Evolutionary conservation across 2,329 filamentous ascomycete species (phyloP).

Genomic region (Trichoderma aggressivum): DNA sequence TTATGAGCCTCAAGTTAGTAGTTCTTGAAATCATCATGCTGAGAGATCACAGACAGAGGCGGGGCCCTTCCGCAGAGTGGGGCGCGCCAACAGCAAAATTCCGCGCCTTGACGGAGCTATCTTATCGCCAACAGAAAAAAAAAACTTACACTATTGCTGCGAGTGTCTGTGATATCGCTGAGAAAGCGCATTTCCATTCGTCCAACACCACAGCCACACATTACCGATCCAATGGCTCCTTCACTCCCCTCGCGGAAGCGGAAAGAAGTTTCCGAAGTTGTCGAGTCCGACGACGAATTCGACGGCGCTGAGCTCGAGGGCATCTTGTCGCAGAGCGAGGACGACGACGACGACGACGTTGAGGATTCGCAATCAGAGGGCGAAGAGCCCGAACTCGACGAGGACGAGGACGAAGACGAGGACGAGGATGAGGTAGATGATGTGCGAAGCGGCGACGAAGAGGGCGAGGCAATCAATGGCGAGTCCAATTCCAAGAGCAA

Average conservation of each 20-base stretch:
- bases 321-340: constrained; percentile 50
- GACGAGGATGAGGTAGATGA: constrained; percentile 31
- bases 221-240: constrained; percentile 19
- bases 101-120: constrained; percentile 12
- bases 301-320: constrained; percentile 52
- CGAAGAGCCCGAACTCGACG: constrained; percentile 39
- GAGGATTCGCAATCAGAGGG: constrained; percentile 9
- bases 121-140: constrained; percentile 17
- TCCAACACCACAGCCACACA: background rate
- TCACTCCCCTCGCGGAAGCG: constrained; percentile 51
- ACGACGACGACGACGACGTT: constrained; percentile 31
- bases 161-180: background rate
- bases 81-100: background rate
- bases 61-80: constrained; percentile 15
- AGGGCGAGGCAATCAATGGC: background rate
- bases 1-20: background rate
- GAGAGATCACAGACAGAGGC: background rate
- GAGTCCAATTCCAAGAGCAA: background rate
- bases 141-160: constrained; percentile 16
- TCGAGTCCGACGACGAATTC: constrained; percentile 58
- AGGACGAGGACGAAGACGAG: constrained; percentile 33
- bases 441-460: background rate
- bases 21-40: background rate
- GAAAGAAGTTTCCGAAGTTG: constrained; percentile 58
- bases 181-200: background rate